Evolutionary conservation across 2,329 filamentous ascomycete genomes (phyloP), one percentile per base, ranked within the genome.

Genomic region (Cryphonectria carpinicola): DNA sequence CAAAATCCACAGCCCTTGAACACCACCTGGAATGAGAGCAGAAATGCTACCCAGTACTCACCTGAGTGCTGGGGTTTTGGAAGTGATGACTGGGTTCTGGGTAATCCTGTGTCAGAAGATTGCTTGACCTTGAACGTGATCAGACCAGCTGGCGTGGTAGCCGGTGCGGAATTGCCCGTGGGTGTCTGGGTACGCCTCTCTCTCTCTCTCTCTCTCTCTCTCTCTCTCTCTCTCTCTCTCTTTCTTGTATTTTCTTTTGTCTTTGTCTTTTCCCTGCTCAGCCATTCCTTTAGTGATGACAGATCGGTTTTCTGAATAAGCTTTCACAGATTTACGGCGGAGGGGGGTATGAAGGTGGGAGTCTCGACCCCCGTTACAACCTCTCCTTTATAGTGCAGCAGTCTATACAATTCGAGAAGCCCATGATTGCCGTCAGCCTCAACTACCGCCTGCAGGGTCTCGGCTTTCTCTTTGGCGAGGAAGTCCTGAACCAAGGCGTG

Each of bases 101-200:
- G 62, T 28, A 65, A 71, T 11, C 62, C 25, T n/a, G 60, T 73
- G 43, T 76, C 81, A 14, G 89, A 91, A 74, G 86, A 90, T 74
- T 91, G 89, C 72, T 81, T 91, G 4, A 89, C 87, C 61, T 79
- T 91, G 72, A 91, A 90, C 74, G 83, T 92, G 10, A 80, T 91
- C 37, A 84, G 89, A 4, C 87, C 88, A 0, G 78, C 84, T 11
- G 84, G 84, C 7, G 79, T 83, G 5, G 76, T 80, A 11, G 72
- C 78, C 43, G 74, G 76, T 10, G 77, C 78, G 2, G 54, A 58
- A 1, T 72, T 79, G 28, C 69, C 69, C 3, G 69, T 71, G 1
- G 69, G 28, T 25, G 22, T 71, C 39, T 71, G 69, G 69, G 49
- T 65, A 65, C 4, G 62, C 37, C 1, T n/a, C 43, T 49, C n/a